A percentile compares a stretch with the other conserved stretches of the same genome.
Evolutionary conservation across 164 flowering plant species (phyloP).

Genomic region (Tetracentron sinense): DNA sequence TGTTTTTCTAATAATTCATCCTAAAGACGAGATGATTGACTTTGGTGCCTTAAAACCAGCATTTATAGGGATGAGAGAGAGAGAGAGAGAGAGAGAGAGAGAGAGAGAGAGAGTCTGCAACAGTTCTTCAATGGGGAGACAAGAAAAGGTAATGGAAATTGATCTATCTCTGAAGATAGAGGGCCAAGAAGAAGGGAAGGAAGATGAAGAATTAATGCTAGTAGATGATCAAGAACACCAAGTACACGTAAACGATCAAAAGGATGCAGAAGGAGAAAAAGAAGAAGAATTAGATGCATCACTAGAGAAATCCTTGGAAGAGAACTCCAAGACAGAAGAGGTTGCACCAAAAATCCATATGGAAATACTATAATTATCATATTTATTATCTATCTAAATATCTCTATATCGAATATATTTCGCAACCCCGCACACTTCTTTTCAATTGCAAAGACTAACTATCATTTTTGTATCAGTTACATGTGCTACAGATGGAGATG

Average conservation of each 20-base stretch:
- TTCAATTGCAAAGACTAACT: too few species aligned
- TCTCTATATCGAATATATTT: not conserved
- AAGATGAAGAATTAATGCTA: conserved; percentile 1
- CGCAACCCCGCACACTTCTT: too few species aligned
- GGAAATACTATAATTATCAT: not conserved
- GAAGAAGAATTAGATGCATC: conserved; percentile 16
- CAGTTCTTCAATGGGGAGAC: conserved; percentile 19
- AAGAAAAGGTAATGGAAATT: conserved; percentile 29
- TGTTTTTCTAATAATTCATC: conserved; percentile 28
- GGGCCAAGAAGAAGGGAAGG: conserved; percentile 14
- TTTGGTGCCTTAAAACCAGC: conserved; percentile 59
- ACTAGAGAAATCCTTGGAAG: conserved; percentile 16
- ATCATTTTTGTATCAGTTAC: conserved; percentile 30
- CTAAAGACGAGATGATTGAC: conserved; percentile 53
- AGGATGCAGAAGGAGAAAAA: conserved; percentile 14
- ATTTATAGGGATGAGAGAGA: too few species aligned
- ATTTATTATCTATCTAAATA: not conserved
- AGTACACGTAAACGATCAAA: not conserved
- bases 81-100: too few species aligned
- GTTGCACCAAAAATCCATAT: conserved; percentile 3
- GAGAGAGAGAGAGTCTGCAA: conserved; percentile 15
- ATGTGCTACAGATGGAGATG: conserved; percentile 50
- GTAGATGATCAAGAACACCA: conserved; percentile 4
- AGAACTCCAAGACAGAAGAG: conserved; percentile 32
- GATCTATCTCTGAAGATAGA: conserved; percentile 52